Evolutionary conservation across 78 protist species (phyloP), one percentile per base, ranked within the genome.

Genomic region (Dictyostelium citrinum): DNA sequence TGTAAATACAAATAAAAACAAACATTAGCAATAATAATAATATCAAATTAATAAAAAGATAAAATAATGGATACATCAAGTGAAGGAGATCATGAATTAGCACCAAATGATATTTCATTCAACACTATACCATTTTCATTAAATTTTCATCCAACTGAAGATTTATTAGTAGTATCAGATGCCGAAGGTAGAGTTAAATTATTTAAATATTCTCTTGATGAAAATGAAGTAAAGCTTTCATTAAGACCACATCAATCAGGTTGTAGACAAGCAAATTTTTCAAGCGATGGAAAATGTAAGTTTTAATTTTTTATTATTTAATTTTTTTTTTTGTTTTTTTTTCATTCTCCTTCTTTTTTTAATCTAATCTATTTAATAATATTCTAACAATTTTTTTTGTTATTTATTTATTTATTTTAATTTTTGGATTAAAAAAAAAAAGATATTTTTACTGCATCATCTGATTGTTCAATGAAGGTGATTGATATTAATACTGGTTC

Each of bases 381-480:
- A 31, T 71, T 11, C 22, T 24, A 41, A 29, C 14, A 31, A 74
- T 74, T 37, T 43, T 12, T 41, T 16, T 16, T 16, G 14, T 16
- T 70, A 6, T 35, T 17, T n/a, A n/a, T n/a, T n/a, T n/a, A n/a
- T n/a, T n/a, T n/a, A n/a, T 71, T 71, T 37, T 31, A 41, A 43
- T 16, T 46, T 43, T 68, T 61, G 33, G 14, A 8, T 16, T 61
- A 39, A 39, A 39, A 39, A 39, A 39, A 43, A 39, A 45, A 55
- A 84, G 91, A 88, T 88, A 88, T 88, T 24, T 88, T 88, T 35
- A 88, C 93, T 67, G 93, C 93, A 46, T 88, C 93, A 35, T 76
- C 93, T 35, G 93, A 88, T 49, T 49, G 80, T 45, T 88, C 93
- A 78, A 79, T 88, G 55, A 88, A 88, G n/a, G 93, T 88, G 3